Base-by-base conservation (phyloP, 139 green algal species). In the Chlorella sp. region DNA sequence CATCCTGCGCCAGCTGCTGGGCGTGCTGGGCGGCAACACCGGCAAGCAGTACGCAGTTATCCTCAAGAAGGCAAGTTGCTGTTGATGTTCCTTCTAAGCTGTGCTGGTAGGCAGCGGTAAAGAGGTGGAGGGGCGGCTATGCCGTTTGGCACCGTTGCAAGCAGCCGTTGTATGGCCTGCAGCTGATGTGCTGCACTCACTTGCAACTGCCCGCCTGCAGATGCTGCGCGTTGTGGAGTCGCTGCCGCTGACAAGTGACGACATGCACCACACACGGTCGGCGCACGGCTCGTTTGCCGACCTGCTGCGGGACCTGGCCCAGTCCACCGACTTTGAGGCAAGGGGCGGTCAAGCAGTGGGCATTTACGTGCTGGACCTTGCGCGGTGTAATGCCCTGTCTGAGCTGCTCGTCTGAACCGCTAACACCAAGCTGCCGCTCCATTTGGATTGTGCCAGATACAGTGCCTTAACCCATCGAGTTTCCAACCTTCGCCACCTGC, bases 281-380 rank as follows among this genome's bases (percentile, higher is more conserved):
- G 94, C 93, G 16, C 93, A 97, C 64, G 95, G 95, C 81, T 95
- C 91, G 26, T 96, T 98, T 85, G 92, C 88, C 30, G 91, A 96
- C 84, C 77, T 95, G 44, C 90, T 98, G 67, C 78, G 88, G 24
- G 84, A 87, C 41, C 89, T 98, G 73, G 84, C 87, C 44, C 83
- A 73, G 46, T 88, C 90, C 82, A 34, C 72, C 0, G 94, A 96
- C 69, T 92, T 86, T 72, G 94, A 96, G 68, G 94, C 96, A 67
- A 81, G 90, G 24, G 80, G 30, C 0, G 9, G 26, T 1, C 13
- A 5, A 60, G 62, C 44, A 40, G 34, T 32, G 11, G 32, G 4
- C 16, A 9, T 3, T 46, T 40, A 6, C 20, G 48, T 9, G 8
- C 11, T 16, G 14, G 19, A 16, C 34, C 41, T 9, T 68, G 22